phyloP scores from a whole-genome alignment of 2,329 filamentous ascomycete species.

The Lecanosticta acicola region DNA sequence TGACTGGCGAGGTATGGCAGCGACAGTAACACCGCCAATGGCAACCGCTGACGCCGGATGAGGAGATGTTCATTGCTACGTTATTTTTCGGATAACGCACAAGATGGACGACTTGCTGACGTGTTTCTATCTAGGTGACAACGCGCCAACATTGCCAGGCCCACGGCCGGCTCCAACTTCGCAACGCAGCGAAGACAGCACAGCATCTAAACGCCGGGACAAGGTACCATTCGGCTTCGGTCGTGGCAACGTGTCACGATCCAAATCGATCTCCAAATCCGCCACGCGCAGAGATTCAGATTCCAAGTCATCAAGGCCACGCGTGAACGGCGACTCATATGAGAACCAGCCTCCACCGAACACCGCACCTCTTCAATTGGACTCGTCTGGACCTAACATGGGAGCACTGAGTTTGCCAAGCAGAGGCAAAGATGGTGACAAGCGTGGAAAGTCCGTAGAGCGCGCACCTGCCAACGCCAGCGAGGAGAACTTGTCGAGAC shows the following conservation, averaged over 20 bases:
- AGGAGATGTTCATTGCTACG: too few relatives aligned
- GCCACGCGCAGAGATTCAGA: slow-evolving; percentile 29
- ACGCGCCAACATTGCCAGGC: too few relatives aligned
- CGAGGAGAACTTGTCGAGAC: slow-evolving; percentile 22
- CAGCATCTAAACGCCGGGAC: slow-evolving; percentile 22
- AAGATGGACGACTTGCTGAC: too few relatives aligned
- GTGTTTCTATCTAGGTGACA: too few relatives aligned
- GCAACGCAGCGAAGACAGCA: slow-evolving; percentile 28
- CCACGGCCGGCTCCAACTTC: slow-evolving; percentile 21
- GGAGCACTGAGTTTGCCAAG: slow-evolving; percentile 15
- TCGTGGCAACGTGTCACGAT: slow-evolving; percentile 24
- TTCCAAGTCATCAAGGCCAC: slow-evolving; percentile 22
- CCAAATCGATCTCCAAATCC: slow-evolving; percentile 27
- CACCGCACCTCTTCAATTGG: slow-evolving; percentile 25
- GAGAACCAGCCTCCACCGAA: slow-evolving; percentile 22
- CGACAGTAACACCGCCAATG: too few relatives aligned
- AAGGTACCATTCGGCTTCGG: slow-evolving; percentile 14
- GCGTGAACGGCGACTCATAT: slow-evolving; percentile 11
- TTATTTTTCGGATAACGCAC: too few relatives aligned
- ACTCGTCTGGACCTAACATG: slow-evolving; percentile 24
- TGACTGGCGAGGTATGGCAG: too few relatives aligned
- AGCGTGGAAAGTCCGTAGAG: slow-evolving; percentile 32
- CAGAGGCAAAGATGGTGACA: slow-evolving; percentile 23
- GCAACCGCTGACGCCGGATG: too few relatives aligned
- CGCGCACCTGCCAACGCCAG: slow-evolving; percentile 22